Evolutionary conservation across 2,329 filamentous ascomycete genomes (phyloP).

Genomic region (Stemphylium lycopersici): DNA sequence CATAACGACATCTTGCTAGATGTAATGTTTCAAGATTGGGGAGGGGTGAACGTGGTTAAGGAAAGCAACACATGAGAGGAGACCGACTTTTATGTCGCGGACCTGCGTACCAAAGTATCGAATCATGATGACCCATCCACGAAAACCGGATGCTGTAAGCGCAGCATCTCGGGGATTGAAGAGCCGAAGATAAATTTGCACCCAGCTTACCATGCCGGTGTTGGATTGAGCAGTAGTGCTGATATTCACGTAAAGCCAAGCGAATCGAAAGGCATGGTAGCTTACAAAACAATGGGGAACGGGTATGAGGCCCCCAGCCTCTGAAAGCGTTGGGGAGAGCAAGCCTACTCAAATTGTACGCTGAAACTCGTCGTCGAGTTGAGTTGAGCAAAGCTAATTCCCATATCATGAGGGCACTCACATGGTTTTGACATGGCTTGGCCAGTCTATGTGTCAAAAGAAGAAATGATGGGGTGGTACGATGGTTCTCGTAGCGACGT

Average conservation of each 20-base stretch:
- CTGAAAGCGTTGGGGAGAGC: too few species aligned
- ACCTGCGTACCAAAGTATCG: slow-evolving; percentile 1
- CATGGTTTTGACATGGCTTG: not conserved
- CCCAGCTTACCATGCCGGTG: not conserved
- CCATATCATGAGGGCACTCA: too few species aligned
- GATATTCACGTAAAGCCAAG: not conserved
- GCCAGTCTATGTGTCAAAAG: not conserved
- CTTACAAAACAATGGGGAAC: not conserved
- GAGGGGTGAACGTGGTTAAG: too few species aligned
- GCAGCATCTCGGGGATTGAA: not conserved
- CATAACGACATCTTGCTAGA: too few species aligned
- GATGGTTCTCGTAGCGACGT: not conserved
- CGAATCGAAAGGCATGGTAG: not conserved
- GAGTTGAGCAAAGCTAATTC: too few species aligned
- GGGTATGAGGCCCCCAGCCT: too few species aligned
- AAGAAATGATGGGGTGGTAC: not conserved
- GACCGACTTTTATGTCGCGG: not conserved
- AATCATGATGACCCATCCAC: not conserved
- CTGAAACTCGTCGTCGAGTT: too few species aligned
- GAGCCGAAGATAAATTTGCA: not conserved
- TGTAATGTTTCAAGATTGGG: too few species aligned
- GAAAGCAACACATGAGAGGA: not conserved
- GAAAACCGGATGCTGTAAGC: not conserved
- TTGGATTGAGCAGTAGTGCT: not conserved
- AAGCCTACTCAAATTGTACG: too few species aligned